Percentiles rank a stretch among this genome's conserved stretches.
Conservation (phyloP, 768 basidiomycete genomes). For the Dioszegia crocea region DNA sequence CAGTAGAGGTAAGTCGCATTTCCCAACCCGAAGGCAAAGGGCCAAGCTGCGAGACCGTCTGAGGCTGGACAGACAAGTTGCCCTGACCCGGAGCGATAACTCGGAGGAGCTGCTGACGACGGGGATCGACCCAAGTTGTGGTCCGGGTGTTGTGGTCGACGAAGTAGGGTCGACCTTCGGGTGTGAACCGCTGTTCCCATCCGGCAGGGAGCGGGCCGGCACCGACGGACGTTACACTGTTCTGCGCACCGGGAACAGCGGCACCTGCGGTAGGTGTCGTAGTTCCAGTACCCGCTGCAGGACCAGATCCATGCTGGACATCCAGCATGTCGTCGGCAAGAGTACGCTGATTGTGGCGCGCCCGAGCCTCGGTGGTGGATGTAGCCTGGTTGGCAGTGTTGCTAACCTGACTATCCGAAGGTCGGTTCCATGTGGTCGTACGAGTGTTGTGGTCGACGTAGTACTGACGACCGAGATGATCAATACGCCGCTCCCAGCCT, state of each 20-base stretch:
- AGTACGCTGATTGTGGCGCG: constrained; percentile 50
- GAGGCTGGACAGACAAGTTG: constrained; percentile 80
- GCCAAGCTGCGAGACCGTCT: constrained; percentile 92
- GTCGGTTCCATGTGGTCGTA: constrained; percentile 95
- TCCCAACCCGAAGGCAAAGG: constrained; percentile 98
- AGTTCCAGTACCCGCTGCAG: constrained; percentile 25
- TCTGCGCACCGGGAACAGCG: constrained; percentile 34
- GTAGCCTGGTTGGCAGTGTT: constrained; percentile 58
- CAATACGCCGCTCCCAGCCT: constrained; percentile 96
- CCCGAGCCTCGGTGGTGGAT: constrained; percentile 47
- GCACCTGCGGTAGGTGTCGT: constrained; percentile 33
- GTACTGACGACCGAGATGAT: constrained; percentile 91
- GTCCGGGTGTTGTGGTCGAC: constrained; percentile 99
- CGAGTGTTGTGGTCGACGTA: constrained; percentile 99
- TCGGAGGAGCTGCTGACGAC: constrained; percentile 91
- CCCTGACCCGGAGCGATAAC: constrained; percentile 89
- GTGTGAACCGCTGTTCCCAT: constrained; percentile 98
- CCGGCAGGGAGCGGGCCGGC: constrained; percentile 86
- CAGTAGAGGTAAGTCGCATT: constrained; percentile 97
- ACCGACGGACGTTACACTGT: constrained; percentile 62
- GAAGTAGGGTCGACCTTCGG: constrained; percentile 96
- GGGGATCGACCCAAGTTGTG: constrained; percentile 99
- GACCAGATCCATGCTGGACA: constrained; percentile 13
- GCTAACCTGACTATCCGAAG: constrained; percentile 68
- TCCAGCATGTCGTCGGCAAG: constrained; percentile 51